Evolutionary conservation across 176 grass and related monocot genomes (phyloP), one percentile per base, ranked within the genome.

Genomic region (Phoenix dactylifera): DNA sequence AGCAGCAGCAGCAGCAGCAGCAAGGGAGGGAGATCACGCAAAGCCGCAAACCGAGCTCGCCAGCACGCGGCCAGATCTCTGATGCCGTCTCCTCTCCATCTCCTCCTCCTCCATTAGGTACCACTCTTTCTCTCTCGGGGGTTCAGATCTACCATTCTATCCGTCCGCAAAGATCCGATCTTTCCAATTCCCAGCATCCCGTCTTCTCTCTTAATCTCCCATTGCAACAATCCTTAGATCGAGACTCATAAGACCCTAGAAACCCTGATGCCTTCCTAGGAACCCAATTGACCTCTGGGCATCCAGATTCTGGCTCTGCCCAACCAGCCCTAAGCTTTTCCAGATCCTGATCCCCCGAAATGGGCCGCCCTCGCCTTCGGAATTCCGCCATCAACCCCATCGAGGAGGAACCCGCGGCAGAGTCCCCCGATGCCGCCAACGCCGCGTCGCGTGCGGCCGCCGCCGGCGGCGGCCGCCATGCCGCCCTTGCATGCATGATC

Each of bases 401-500:
- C 50, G 24, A 67, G 64, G 49, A 52, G 56, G 14, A 44, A 44
- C 10, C 35, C 9, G 35, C 9, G 35, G 35, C 5, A 5, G 26
- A 29, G 10, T 60, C 68, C 17, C 16, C 49, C 10, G 48, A 60
- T 16, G 16, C 67, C 39, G 15, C 22, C 23, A 57, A 29, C 4
- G 55, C 10, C 22, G 18, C 67, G 30, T 35, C 18, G 4, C 25
- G 26, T 0, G 30, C 51, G 5, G 5, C 51, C 52, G 4, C 24
- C 55, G 7, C 48, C 50, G 5, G 28, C 54, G 16, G 28, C 5
- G 28, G 28, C 5, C 28, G 6, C 28, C 5, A 6, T 5, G 78
- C 83, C 5, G 84, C 67, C 10, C 76, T 92, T 22, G 82, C 94
- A 59, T 93, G 84, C 93, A 74, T 81, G 25, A 79, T 98, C 74